Evolutionary conservation across 805 yeast genomes (phyloP).

Genomic region (Torulaspora quercuum): DNA sequence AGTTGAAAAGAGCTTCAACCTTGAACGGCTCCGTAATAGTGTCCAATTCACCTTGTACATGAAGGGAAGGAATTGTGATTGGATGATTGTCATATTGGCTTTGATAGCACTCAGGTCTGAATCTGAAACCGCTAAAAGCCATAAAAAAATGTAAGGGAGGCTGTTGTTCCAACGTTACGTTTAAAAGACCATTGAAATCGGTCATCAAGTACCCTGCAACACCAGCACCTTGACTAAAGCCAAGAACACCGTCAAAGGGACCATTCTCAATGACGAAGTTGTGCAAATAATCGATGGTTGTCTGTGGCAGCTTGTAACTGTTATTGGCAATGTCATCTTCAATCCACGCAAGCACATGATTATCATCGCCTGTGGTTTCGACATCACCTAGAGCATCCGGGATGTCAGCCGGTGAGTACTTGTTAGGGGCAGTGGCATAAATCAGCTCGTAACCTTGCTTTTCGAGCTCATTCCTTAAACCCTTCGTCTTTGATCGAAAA

Average conservation of each 20-base stretch:
- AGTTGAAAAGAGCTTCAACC: slow-evolving; percentile 53
- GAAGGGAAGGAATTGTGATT: slow-evolving; percentile 51
- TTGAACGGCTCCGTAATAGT: slow-evolving; percentile 79
- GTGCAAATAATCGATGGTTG: slow-evolving; percentile 41
- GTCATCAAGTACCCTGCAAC: slow-evolving; percentile 65
- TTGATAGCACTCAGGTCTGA: slow-evolving; percentile 34
- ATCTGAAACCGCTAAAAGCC: slow-evolving; percentile 63
- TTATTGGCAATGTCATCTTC: slow-evolving; percentile 40
- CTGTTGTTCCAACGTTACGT: slow-evolving; percentile 39
- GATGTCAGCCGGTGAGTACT: slow-evolving; percentile 56
- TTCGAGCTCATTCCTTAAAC: slow-evolving; percentile 67
- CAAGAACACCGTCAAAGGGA: slow-evolving; percentile 81
- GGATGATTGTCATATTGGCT: slow-evolving; percentile 29
- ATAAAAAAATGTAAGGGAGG: slow-evolving; percentile 62
- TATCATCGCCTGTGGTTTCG: slow-evolving; percentile 25
- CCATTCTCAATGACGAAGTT: slow-evolving; percentile 54
- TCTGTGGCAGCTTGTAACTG: slow-evolving; percentile 34
- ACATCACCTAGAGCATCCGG: slow-evolving; percentile 49
- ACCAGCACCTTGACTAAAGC: slow-evolving; percentile 95
- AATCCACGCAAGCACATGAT: slow-evolving; percentile 66
- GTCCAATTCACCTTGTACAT: slow-evolving; percentile 84
- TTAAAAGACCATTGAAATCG: slow-evolving; percentile 48
- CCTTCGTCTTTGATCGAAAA: slow-evolving; percentile 82
- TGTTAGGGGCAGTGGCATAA: slow-evolving; percentile 74
- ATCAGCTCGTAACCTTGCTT: slow-evolving; percentile 58